Evolutionary conservation across 768 basidiomycete species (phyloP).

Genomic region (Stropharia rugosoannulata): DNA sequence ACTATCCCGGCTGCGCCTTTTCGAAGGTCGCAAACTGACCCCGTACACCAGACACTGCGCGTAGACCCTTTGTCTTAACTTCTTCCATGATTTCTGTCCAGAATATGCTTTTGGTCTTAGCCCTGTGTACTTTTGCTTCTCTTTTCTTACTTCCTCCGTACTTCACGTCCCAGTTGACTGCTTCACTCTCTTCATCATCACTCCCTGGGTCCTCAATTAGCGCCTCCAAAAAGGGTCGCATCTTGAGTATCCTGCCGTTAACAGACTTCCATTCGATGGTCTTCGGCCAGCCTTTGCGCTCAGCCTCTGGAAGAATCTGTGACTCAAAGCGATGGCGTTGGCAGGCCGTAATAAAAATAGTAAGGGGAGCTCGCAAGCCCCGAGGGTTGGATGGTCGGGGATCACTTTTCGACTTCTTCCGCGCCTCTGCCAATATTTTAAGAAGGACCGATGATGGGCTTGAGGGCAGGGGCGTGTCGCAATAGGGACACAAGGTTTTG

Average conservation of each 20-base stretch:
- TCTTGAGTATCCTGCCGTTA: constrained; percentile 48
- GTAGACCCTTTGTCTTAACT: constrained; percentile 62
- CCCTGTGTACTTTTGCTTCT: constrained; percentile 7
- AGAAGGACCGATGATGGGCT: constrained; percentile 58
- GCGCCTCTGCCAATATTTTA: constrained; percentile 51
- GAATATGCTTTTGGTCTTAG: constrained; percentile 39
- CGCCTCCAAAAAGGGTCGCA: constrained; percentile 44
- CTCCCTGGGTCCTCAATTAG: constrained; percentile 50
- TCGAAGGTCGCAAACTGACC: constrained; percentile 81
- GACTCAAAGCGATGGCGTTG: constrained; percentile 80
- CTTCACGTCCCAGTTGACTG: constrained; percentile 20
- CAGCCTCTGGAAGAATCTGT: constrained; percentile 69
- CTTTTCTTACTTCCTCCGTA: constrained; percentile 1
- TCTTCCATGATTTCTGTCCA: constrained; percentile 68
- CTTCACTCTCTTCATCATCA: constrained; percentile 14
- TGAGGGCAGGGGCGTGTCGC: constrained; percentile 67
- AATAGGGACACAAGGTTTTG: constrained; percentile 74
- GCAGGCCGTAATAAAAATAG: constrained; percentile 65
- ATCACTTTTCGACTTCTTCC: constrained; percentile 54
- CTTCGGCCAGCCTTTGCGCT: constrained; percentile 74
- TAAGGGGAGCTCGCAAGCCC: constrained; percentile 56
- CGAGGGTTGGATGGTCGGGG: constrained; percentile 68
- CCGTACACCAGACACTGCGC: constrained; percentile 62
- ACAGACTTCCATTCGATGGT: constrained; percentile 63
- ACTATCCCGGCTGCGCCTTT: constrained; percentile 90